Base-by-base conservation (phyloP, 2,329 filamentous ascomycete species). In the Elsinoe arachidis region DNA sequence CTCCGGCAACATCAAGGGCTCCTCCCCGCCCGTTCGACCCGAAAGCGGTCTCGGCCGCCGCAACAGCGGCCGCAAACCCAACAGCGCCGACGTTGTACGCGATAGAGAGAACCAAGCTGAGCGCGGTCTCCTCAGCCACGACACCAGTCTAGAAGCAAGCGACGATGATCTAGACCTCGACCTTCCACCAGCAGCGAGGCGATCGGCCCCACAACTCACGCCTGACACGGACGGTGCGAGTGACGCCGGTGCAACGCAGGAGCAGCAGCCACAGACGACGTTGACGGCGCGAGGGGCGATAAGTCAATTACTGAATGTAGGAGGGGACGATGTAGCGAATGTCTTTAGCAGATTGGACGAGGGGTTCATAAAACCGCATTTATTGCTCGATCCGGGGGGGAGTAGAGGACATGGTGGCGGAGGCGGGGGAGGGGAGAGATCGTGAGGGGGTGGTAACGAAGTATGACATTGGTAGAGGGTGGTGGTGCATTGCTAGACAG, bases 281-380 rank as follows among this genome's bases (percentile, higher is more conserved):
- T 65, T 90, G n/a, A 88, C 83, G 26, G 88, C 88, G 10, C 81
- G 84, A 17, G 87, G 84, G 30, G 87, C 90, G 0, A 83, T 96
- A 59, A 84, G 85, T 58, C 87, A 92, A 67, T 76, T 99, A 7
- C 84, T 95, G 63, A 88, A 81, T 23, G 83, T 84, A 1, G 80
- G 87, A 14, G 81, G 87, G 0, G 90, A 95, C 53, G 93, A 99
- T 69, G 90, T 95, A 44, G 87, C 88, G 9, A 90, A 87, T 46
- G 83, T 95, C 74, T 95, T 99, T 72, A 85, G 85, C 63, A 91
- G 96, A 73, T 76, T 99, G 60, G 93, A 99, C 70, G 93, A 99
- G 72, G 90, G 91, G 60, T 96, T 90, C 70, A 91, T 97, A 72
- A 97, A 97, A 77, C 92, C 92, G 15, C 88, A 86, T 68, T 74